Conservation (phyloP, 2,329 filamentous ascomycete genomes). For the Calonectria multiphialidica region DNA sequence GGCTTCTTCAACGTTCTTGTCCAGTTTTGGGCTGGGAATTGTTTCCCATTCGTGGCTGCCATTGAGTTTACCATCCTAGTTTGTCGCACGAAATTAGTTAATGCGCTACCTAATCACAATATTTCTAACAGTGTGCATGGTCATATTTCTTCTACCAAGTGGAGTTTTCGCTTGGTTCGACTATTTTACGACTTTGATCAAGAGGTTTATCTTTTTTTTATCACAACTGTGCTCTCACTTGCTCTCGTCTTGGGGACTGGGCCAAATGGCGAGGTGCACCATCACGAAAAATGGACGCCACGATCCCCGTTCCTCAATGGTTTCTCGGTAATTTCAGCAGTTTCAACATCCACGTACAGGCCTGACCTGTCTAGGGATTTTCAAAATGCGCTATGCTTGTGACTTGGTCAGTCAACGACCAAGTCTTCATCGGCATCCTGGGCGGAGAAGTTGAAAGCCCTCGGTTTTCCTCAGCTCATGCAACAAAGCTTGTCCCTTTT, state of each 20-base stretch:
- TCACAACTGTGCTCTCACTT: conserved; percentile 29
- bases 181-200: conserved; percentile 32
- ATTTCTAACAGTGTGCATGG: conserved; percentile 26
- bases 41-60: conserved; percentile 10
- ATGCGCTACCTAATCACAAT: conserved; percentile 15
- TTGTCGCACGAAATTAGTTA: background rate
- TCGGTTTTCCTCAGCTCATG: conserved; percentile 30
- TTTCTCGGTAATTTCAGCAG: conserved; percentile 20
- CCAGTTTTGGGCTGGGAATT: conserved; percentile 24
- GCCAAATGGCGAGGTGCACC: conserved; percentile 13
- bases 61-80: background rate
- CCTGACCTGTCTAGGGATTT: conserved; percentile 23
- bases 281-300: conserved; percentile 26
- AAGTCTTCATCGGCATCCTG: conserved; percentile 38
- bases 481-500: conserved; percentile 32
- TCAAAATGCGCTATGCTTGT: conserved; percentile 33
- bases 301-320: conserved; percentile 26
- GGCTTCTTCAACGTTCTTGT: conserved; percentile 30
- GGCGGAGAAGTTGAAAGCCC: conserved; percentile 33
- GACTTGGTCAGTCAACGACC: conserved; percentile 33
- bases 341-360: background rate
- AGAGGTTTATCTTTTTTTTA: conserved; percentile 32
- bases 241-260: conserved; percentile 29
- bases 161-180: conserved; percentile 33
- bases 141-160: conserved; percentile 33